These are phyloP conservation scores for Geosmithia putterillii DNA, from an alignment of 2,329 filamentous ascomycete species.

Conservation along the genomic window DNA sequence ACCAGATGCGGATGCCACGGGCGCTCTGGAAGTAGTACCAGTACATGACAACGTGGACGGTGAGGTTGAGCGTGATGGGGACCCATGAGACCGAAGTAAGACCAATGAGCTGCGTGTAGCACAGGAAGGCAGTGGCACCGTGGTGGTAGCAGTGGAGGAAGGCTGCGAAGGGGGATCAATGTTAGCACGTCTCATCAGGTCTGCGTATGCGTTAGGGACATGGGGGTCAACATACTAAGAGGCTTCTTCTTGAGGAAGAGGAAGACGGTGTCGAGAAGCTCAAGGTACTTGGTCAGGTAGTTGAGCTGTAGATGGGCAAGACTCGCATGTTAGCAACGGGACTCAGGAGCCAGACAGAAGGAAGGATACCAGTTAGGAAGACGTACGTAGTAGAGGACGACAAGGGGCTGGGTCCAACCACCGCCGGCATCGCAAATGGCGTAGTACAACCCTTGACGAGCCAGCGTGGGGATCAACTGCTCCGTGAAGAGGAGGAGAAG, in stretches of 20 bases:
- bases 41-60: slow-evolving; percentile 98
- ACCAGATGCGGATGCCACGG: slow-evolving; percentile 91
- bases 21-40: slow-evolving; percentile 99
- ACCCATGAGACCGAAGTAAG: slow-evolving; percentile 93
- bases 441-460: slow-evolving; percentile 72
- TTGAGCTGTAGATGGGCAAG: slow-evolving; percentile 58
- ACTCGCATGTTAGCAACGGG: slow-evolving; percentile 19
- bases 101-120: slow-evolving; percentile 94
- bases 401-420: slow-evolving; percentile 87
- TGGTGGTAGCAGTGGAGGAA: slow-evolving; percentile 99
- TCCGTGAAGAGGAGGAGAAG: slow-evolving; percentile 81
- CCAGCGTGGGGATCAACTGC: slow-evolving; percentile 76
- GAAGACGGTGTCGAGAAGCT: slow-evolving; percentile 91
- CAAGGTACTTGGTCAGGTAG: slow-evolving; percentile 96
- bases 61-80: slow-evolving; percentile 81
- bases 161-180: slow-evolving; percentile 37
- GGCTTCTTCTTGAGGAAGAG: slow-evolving; percentile 99
- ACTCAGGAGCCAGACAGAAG: not conserved
- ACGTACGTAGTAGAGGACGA: slow-evolving; percentile 92
- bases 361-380: slow-evolving; percentile 1
- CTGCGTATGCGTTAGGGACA: not conserved
- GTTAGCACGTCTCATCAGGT: slow-evolving; percentile 13
- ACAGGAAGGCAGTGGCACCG: slow-evolving; percentile 88
- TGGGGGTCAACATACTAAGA: slow-evolving; percentile 36
- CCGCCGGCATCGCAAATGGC: slow-evolving; percentile 71